Evolutionary conservation across 345 rosid genomes (phyloP).

Genomic region (Streptanthus diversifolius): DNA sequence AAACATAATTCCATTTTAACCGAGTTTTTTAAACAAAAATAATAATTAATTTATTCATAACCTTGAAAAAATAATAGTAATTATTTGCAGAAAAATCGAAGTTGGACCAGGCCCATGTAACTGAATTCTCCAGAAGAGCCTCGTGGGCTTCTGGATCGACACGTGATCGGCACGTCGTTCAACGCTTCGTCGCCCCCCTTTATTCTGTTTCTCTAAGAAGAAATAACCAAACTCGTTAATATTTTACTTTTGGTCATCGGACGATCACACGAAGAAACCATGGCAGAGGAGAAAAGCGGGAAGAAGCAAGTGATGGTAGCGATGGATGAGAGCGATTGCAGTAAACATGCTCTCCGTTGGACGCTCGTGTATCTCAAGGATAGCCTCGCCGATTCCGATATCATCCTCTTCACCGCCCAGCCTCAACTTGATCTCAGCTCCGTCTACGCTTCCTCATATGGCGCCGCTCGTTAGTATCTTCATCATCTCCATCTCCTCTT

Average conservation of each 20-base stretch:
- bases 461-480: constrained; percentile 47
- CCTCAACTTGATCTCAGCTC: constrained; percentile 39
- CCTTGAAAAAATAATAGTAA: too few relatives aligned
- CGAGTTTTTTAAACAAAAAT: too few relatives aligned
- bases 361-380: constrained; percentile 44
- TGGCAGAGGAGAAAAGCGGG: constrained; percentile 34
- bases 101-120: not conserved
- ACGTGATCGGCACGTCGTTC: not conserved
- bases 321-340: constrained; percentile 73
- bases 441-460: constrained; percentile 56
- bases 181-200: not conserved
- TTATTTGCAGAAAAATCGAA: too few relatives aligned
- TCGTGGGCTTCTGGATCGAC: not conserved
- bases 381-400: constrained; percentile 38
- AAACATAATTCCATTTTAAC: too few relatives aligned
- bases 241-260: not conserved
- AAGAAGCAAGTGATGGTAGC: constrained; percentile 76
- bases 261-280: not conserved
- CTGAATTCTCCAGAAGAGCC: not conserved
- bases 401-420: constrained; percentile 58
- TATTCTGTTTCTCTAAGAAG: not conserved
- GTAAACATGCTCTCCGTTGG: constrained; percentile 65
- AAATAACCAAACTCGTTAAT: not conserved
- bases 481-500: not conserved
- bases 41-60: too few relatives aligned